Percentiles rank a stretch among this genome's conserved stretches.
phyloP scores from a whole-genome alignment of 1,284 basidiomycete species.

The Flammula alnicola region DNA sequence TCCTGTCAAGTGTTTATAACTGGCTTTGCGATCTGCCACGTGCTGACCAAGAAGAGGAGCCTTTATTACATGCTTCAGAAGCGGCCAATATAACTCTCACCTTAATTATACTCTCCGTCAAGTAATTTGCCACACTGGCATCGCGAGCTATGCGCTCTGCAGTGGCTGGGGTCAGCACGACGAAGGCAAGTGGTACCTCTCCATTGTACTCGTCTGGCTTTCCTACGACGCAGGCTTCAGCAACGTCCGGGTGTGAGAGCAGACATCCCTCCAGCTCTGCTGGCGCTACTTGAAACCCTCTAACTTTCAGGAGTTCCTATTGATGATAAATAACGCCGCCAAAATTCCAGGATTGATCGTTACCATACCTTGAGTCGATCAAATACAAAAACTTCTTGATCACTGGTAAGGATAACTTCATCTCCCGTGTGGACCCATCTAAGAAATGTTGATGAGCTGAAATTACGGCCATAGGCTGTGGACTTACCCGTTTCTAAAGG shows the following conservation, averaged over 20 bases:
- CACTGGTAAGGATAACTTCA: constrained; percentile 54
- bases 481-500: constrained; percentile 47
- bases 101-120: constrained; percentile 38
- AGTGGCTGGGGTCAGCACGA: constrained; percentile 50
- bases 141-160: constrained; percentile 34
- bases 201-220: constrained; percentile 69
- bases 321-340: background rate
- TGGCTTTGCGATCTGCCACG: constrained; percentile 54
- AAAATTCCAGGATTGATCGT: background rate
- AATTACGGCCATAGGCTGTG: background rate
- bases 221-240: constrained; percentile 74
- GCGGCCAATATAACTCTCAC: constrained; percentile 18
- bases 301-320: constrained; percentile 58
- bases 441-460: constrained; percentile 8
- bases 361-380: constrained; percentile 63
- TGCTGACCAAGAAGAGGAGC: constrained; percentile 26
- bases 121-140: constrained; percentile 30
- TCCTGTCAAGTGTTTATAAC: constrained; percentile 60
- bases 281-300: constrained; percentile 62
- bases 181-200: constrained; percentile 64
- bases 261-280: constrained; percentile 71
- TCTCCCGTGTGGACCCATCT: constrained; percentile 72
- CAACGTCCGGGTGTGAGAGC: constrained; percentile 65
- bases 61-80: too few species aligned
- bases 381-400: constrained; percentile 60